phyloP scores from a whole-genome alignment of 2,329 filamentous ascomycete species.

The Fusarium nisikadoi region DNA sequence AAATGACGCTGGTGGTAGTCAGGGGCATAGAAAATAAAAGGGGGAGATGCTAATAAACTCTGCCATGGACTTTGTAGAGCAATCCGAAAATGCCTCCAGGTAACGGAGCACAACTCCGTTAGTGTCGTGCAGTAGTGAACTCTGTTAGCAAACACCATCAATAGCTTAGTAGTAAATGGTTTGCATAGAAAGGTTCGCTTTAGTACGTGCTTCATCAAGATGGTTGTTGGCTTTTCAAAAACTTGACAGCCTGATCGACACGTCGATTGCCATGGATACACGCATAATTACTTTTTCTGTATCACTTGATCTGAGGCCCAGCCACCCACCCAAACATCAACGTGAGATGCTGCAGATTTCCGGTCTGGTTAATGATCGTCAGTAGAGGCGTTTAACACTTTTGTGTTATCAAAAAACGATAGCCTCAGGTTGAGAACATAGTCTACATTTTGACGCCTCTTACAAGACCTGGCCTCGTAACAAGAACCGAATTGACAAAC shows the following conservation, averaged over 20 bases:
- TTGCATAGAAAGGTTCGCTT: neutral
- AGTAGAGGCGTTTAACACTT: constrained; percentile 16
- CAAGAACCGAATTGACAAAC: neutral
- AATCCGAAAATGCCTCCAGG: neutral
- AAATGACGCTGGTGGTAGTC: constrained; percentile 14
- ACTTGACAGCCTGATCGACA: neutral
- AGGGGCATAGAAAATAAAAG: constrained; percentile 2
- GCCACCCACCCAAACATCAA: constrained; percentile 4
- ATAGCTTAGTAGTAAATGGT: neutral
- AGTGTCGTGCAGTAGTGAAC: constrained; percentile 7
- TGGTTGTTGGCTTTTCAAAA: neutral
- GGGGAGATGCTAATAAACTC: constrained; percentile 6
- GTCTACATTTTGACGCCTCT: constrained; percentile 12
- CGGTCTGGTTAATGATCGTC: constrained; percentile 13
- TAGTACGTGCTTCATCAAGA: neutral
- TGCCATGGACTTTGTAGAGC: neutral
- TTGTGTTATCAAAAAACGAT: constrained; percentile 1
- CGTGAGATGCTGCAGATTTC: constrained; percentile 7
- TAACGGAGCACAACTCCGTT: neutral
- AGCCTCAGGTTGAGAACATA: neutral
- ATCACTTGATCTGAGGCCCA: constrained; percentile 17
- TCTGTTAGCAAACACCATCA: neutral
- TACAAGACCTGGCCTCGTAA: neutral
- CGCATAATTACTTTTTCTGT: constrained; percentile 4
- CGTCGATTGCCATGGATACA: neutral